phyloP scores from a whole-genome alignment of 1,284 basidiomycete genomes.

The Apiotrichum laibachii region DNA sequence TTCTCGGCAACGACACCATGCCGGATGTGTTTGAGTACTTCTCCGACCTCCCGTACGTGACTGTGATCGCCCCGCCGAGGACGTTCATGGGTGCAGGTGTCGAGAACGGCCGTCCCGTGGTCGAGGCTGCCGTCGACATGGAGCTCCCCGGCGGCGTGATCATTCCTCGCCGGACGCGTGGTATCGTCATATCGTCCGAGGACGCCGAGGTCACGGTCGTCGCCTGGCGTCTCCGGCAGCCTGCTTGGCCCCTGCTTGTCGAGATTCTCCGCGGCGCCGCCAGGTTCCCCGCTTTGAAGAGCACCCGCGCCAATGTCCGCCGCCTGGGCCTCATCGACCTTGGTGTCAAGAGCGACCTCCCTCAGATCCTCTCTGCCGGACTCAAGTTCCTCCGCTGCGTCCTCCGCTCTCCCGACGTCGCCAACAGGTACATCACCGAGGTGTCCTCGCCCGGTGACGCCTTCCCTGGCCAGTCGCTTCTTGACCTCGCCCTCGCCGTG shows the following conservation, averaged over 20 bases:
- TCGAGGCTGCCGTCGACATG: conserved; percentile 29
- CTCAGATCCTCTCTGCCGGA: conserved; percentile 29
- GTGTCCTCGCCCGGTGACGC: conserved; percentile 1
- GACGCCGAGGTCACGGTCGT: conserved; percentile 21
- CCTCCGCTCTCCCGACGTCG: conserved; percentile 25
- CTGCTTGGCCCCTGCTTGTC: conserved; percentile 36
- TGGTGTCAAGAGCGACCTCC: conserved; percentile 26
- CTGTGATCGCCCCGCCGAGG: conserved; percentile 17
- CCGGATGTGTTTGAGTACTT: conserved; percentile 37
- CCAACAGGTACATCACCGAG: conserved; percentile 7
- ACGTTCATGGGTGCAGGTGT: conserved; percentile 22
- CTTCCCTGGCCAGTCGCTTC: conserved; percentile 24
- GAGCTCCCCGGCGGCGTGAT: conserved; percentile 38
- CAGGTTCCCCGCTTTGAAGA: conserved; percentile 25
- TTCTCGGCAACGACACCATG: conserved; percentile 25
- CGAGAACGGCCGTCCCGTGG: conserved; percentile 28
- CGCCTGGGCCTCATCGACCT: conserved; percentile 34
- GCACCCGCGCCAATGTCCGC: neutral
- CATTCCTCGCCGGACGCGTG: conserved; percentile 33
- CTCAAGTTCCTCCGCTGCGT: conserved; percentile 32
- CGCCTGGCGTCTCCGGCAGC: conserved; percentile 28
- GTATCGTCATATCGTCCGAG: conserved; percentile 20
- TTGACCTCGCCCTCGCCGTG: conserved; percentile 32
- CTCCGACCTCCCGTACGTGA: conserved; percentile 31
- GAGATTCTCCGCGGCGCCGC: conserved; percentile 37